These are phyloP conservation scores for Oryza rufipogon DNA, from an alignment of 176 grass and related monocot genomes.

Conservation along the genomic window DNA sequence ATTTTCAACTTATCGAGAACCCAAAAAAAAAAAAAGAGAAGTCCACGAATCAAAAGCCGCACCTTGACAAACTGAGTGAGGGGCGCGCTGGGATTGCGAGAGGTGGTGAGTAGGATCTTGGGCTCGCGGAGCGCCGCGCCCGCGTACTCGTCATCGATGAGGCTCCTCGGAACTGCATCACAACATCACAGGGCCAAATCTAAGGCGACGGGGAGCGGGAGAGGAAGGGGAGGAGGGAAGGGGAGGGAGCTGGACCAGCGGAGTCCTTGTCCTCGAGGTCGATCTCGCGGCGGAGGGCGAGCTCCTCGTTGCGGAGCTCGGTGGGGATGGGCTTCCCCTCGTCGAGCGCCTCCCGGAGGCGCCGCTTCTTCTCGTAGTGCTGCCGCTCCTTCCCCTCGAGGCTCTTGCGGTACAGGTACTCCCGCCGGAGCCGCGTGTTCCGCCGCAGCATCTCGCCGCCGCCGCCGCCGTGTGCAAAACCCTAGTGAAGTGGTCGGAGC, in stretches of 20 bases:
- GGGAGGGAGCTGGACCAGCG: conserved; percentile 37
- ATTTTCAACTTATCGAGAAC: background rate
- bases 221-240: background rate
- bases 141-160: conserved; percentile 88
- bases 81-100: conserved; percentile 69
- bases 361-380: conserved; percentile 93
- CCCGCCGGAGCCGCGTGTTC: conserved; percentile 47
- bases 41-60: background rate
- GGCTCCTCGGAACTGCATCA: conserved; percentile 56
- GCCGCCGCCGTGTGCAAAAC: background rate
- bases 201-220: background rate
- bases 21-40: background rate
- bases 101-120: conserved; percentile 84
- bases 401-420: conserved; percentile 84
- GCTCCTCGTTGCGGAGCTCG: conserved; percentile 86
- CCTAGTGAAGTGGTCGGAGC: conserved; percentile 6
- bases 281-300: conserved; percentile 66
- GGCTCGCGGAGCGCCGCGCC: conserved; percentile 55
- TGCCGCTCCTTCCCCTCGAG: conserved; percentile 74
- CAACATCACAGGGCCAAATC: background rate
- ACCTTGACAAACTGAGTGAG: conserved; percentile 86
- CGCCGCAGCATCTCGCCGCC: conserved; percentile 58
- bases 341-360: conserved; percentile 71
- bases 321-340: conserved; percentile 86
- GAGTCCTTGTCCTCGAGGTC: conserved; percentile 80